Percentiles rank a stretch among this genome's conserved stretches.
Conservation (phyloP, 2,329 filamentous ascomycete species). For the Chalara sp. region DNA sequence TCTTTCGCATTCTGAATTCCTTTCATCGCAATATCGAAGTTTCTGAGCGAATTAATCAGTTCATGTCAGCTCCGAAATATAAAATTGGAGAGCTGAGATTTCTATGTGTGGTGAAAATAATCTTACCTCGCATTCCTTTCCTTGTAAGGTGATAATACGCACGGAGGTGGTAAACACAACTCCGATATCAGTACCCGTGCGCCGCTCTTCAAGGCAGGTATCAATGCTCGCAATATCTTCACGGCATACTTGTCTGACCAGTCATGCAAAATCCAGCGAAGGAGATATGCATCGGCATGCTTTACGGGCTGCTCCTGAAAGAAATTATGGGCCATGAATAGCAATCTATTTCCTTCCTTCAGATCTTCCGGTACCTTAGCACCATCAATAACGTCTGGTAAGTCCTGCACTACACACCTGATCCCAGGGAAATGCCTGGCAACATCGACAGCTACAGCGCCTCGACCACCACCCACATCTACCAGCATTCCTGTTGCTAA, state of each 20-base stretch:
- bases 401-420: constrained; percentile 21
- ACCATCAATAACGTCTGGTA: constrained; percentile 31
- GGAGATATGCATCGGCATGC: constrained; percentile 36
- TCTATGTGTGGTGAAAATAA: background rate
- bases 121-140: background rate
- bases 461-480: constrained; percentile 20
- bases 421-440: constrained; percentile 15
- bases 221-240: constrained; percentile 29
- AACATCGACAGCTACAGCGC: constrained; percentile 16
- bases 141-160: background rate
- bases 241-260: constrained; percentile 35
- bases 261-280: constrained; percentile 41
- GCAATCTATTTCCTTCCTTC: constrained; percentile 11
- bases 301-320: constrained; percentile 36
- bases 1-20: background rate
- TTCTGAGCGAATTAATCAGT: background rate
- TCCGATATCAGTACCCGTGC: constrained; percentile 15
- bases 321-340: constrained; percentile 31
- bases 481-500: background rate
- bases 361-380: constrained; percentile 16
- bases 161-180: background rate
- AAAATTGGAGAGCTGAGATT: background rate
- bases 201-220: constrained; percentile 35
- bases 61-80: background rate
- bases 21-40: no score